Evolutionary conservation across 352 stramenopile species (phyloP), one percentile per base, ranked within the genome.

Genomic region (Pythium pyrilobum): DNA sequence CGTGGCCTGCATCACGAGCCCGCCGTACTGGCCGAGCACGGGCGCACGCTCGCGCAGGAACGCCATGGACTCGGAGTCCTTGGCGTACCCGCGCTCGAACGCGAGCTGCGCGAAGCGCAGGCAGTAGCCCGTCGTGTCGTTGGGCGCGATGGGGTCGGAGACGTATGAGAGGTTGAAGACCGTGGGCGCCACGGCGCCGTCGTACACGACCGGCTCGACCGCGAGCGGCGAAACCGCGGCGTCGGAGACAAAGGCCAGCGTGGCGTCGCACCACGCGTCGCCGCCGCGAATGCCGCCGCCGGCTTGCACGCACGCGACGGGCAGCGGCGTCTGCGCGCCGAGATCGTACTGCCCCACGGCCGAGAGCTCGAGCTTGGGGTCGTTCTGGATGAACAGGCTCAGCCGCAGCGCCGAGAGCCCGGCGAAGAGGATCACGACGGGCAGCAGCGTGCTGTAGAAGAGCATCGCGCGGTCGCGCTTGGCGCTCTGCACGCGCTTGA

Each of bases 371-470:
- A 85, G 47, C 21, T 72, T 77, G 0, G 74, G 74, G 21, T 89
- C 78, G 38, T 86, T 74, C 31, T 61, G 25, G 11, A 82, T 52
- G 9, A 84, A 68, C 0, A 75, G 29, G 50, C 71, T 87, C 21
- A 74, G 48, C 36, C 82, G 73, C 6, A 96, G 59, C 1, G 76
- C 59, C 24, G 69, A 72, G 16, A 96, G 45, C 0, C 83, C 85
- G 0, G 84, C 52, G 24, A 86, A 71, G 21, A 95, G 67, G n/a
- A 91, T 57, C 5, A 81, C 44, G 36, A 89, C 64, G 0, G 85
- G 85, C 16, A 94, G 59, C 10, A 92, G 21, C 2, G 60, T 80
- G 54, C 82, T 89, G 63, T 85, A 94, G 49, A 87, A 71, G 5
- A 96, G 37, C 67, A 88, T 81, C 31, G 70, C 74, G 9, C 71